A percentile compares a stretch with the other conserved stretches of the same genome.
Evolutionary conservation across 1,284 basidiomycete genomes (phyloP).

Genomic region (Rhodotorula sp.): DNA sequence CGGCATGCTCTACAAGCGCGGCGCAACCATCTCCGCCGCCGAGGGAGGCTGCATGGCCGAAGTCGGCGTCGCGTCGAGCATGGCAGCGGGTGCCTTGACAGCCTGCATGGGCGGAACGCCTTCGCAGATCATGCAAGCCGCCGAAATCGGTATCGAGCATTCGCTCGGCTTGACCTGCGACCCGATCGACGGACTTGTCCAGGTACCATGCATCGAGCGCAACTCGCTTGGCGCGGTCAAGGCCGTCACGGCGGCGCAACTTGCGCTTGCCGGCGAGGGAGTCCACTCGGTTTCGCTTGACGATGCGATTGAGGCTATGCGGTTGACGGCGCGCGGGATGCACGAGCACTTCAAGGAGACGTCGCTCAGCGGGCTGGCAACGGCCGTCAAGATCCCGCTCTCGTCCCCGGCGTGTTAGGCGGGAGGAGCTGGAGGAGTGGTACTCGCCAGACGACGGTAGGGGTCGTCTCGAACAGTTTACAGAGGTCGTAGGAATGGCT

Average conservation of each 20-base stretch:
- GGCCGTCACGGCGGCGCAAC: slow-evolving; percentile 66
- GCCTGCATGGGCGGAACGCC: slow-evolving; percentile 76
- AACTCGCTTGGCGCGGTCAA: slow-evolving; percentile 58
- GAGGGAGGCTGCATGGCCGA: slow-evolving; percentile 66
- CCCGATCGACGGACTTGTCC: slow-evolving; percentile 86
- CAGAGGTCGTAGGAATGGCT: too few relatives aligned
- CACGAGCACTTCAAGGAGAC: slow-evolving; percentile 54
- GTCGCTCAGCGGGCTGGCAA: slow-evolving; percentile 53
- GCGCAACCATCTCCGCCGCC: slow-evolving; percentile 92
- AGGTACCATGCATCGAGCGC: slow-evolving; percentile 85
- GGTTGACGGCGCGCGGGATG: slow-evolving; percentile 70
- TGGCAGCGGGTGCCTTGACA: slow-evolving; percentile 89
- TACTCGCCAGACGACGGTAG: not conserved
- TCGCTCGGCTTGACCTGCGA: slow-evolving; percentile 65
- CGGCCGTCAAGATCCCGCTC: slow-evolving; percentile 69
- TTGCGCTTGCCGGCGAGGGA: slow-evolving; percentile 86
- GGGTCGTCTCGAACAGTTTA: not conserved
- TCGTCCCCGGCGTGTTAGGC: slow-evolving; percentile 65
- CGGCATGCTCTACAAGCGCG: slow-evolving; percentile 96
- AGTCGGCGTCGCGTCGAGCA: slow-evolving; percentile 67
- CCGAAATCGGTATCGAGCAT: slow-evolving; percentile 70
- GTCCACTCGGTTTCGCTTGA: slow-evolving; percentile 84
- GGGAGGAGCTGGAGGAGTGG: too few relatives aligned
- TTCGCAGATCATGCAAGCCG: slow-evolving; percentile 63
- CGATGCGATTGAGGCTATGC: slow-evolving; percentile 94